Base-by-base conservation (phyloP, 352 stramenopile species). In the Globisporangium uncinulatum region DNA sequence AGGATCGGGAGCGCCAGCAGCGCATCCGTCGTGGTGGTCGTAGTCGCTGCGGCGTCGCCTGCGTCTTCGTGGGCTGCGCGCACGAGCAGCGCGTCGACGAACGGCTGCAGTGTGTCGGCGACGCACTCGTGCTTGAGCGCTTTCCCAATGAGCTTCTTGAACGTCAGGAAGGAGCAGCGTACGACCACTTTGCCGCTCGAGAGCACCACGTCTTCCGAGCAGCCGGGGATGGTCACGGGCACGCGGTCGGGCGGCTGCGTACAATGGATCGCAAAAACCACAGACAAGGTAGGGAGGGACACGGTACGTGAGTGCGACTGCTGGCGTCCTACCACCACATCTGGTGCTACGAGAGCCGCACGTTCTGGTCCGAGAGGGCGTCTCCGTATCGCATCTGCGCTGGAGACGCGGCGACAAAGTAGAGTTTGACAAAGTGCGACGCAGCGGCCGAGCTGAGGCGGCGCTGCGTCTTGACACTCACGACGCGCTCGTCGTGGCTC, bases 311-410 rank as follows among this genome's bases (percentile, higher is more conserved):
- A 29, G 24, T 29, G 24, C 24, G 4, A 29, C 24, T 29, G 24
- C 24, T 4, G 24, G 24, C 24, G 24, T 29, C 24, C 24, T 1
- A 29, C 24, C 24, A 29, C 24, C 24, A 29, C 24, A 29, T 6
- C 34, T 39, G 7, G 34, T 46, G 4, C 14, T 11, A 51, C 45
- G 15, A 34, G 24, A 42, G 21, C 54, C 70, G 56, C 65, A 92
- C 81, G 46, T 89, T 92, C 34, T 70, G 46, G 7, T 62, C 59
- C 11, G 76, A 74, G 8, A 92, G 69, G n/a, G 67, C 46, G 29
- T 87, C 69, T 21, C 66, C 77, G 32, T 80, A 60, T 53, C 82
- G 79, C 70, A 92, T 92, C 63, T 92, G 82, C 41, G 79, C 56
- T 24, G 82, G 82, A 14, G 79, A 83, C 37, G 82, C 82, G 0